Percentiles rank a stretch among this genome's conserved stretches.
Evolutionary conservation across 139 green algal genomes (phyloP).

Genomic region (Astrephomene gubernaculifera): DNA sequence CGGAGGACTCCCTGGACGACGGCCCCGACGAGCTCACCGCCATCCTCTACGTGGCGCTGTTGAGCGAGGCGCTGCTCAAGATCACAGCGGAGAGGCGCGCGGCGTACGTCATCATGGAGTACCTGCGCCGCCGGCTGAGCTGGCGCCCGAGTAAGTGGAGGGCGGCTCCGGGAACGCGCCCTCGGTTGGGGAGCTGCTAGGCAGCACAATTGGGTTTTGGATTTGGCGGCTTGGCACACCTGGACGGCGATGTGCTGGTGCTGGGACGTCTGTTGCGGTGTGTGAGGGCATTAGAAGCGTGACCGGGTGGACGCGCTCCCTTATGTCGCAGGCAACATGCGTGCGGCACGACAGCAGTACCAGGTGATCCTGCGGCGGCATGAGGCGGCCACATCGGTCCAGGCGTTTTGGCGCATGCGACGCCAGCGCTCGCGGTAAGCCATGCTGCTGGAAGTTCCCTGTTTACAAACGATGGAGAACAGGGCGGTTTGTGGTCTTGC

Average conservation of each 20-base stretch:
- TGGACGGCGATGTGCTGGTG: too few species aligned
- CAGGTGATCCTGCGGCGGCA: neutral
- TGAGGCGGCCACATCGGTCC: conserved; percentile 14
- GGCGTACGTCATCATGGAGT: conserved; percentile 69
- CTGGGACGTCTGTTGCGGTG: too few species aligned
- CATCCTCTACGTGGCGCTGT: conserved; percentile 78
- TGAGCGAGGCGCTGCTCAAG: conserved; percentile 82
- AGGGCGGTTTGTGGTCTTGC: too few species aligned
- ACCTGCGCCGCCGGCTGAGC: conserved; percentile 64
- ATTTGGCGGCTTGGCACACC: too few species aligned
- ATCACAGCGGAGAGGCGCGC: conserved; percentile 79
- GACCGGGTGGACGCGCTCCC: too few species aligned
- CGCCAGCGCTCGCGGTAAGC: neutral
- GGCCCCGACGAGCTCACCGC: conserved; percentile 79
- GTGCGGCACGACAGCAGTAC: conserved; percentile 61
- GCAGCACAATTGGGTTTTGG: too few species aligned
- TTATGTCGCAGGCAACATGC: conserved; percentile 44
- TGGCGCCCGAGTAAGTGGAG: conserved; percentile 22
- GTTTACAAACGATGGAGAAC: too few species aligned
- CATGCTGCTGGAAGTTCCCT: too few species aligned
- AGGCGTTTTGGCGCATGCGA: conserved; percentile 17
- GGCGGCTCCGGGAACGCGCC: too few species aligned
- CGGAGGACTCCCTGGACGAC: conserved; percentile 71
- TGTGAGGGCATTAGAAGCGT: too few species aligned
- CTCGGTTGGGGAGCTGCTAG: too few species aligned